Base-by-base conservation (phyloP, 345 rosid species). In the Aegle marmelos region DNA sequence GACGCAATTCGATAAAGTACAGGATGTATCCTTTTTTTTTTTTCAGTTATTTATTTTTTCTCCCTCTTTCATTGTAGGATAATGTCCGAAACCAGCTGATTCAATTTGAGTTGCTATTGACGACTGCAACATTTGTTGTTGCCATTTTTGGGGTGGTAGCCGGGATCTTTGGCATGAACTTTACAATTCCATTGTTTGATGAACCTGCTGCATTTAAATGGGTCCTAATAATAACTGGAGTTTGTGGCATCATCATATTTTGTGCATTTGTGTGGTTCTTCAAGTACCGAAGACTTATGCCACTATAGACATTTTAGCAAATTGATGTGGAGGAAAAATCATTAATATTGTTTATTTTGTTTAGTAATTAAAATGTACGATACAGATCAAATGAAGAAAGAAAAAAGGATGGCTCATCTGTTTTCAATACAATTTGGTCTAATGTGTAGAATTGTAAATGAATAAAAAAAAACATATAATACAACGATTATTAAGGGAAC, bases 111-210 rank as follows among this genome's bases (percentile, higher is more conserved):
- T 89, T 96, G 80, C 87, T 96, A 11, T 89, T 96, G 24, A 96
- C 99, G 0, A 94, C 99, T 0, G 98, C 98, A 0, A 94, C 98
- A 4, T 96, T 96, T 48, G 98, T 96, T 31, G 99, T 91, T 25
- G 98, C 99, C 50, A 92, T 96, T 53, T 96, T 96, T 74, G 99
- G 98, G 61, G 99, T 96, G 4, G 99, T 96, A 57, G 98, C 99
- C 5, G 98, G 99, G 79, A 82, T 96, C 65, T 96, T 96, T 81
- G 99, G 98, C 22, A 96, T 96, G 99, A 94, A 94, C 77, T 96
- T 96, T 70, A 37, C 68, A 16, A 82, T 92, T 81, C 83, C 98
- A 19, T 70, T 96, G 67, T 96, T 96, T 79, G 90, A 90, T 17
- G 82, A 91, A 67, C 78, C 91, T 17, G 78, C 57, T 16, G 98